Percentiles rank a stretch among this genome's conserved stretches.
Conservation (phyloP, 2,329 filamentous ascomycete genomes). For the Cercospora brassicicola region DNA sequence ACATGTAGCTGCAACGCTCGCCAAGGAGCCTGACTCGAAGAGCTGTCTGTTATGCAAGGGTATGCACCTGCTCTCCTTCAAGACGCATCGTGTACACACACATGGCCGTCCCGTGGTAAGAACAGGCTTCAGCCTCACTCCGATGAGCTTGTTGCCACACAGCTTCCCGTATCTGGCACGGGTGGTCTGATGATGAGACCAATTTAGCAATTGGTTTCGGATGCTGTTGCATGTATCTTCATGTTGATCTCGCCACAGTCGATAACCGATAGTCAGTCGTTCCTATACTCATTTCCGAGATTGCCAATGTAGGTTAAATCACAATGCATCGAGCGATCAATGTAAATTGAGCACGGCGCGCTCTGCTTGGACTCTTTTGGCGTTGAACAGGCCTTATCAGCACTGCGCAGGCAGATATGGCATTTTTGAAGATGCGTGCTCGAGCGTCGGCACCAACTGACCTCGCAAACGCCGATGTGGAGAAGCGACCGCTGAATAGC, state of each 20-base stretch:
- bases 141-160: not conserved
- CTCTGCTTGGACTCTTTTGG: not conserved
- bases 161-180: not conserved
- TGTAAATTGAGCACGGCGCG: not conserved
- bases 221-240: not conserved
- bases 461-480: slow-evolving; percentile 1
- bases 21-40: not conserved
- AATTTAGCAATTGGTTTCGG: not conserved
- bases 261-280: not conserved
- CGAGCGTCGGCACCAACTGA: not conserved
- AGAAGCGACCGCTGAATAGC: not conserved
- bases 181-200: not conserved
- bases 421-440: not conserved
- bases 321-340: not conserved
- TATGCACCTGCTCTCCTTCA: not conserved
- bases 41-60: not conserved
- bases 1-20: not conserved
- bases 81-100: not conserved
- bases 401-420: not conserved
- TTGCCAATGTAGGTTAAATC: not conserved
- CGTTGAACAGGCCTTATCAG: not conserved
- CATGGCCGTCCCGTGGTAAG: not conserved
- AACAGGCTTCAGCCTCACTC: not conserved
- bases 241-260: not conserved
- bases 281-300: not conserved